phyloP scores from a whole-genome alignment of 1,139 yeast genomes.

The Candida buenavistaensis region DNA sequence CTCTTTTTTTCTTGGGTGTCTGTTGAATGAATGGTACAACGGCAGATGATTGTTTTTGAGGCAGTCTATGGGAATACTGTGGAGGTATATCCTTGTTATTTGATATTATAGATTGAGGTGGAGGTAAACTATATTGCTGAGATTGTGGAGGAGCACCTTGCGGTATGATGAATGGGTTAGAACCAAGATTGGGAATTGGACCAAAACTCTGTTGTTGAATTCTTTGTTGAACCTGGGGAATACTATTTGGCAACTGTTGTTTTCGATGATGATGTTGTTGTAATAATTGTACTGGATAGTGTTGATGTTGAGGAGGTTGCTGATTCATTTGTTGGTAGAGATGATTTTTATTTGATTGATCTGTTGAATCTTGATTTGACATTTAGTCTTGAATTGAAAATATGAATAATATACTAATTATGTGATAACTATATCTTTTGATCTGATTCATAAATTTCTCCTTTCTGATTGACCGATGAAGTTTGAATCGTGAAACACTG shows the following conservation, averaged over 20 bases:
- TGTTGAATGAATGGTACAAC: constrained; percentile 9
- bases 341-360: background rate
- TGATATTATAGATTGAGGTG: constrained; percentile 1
- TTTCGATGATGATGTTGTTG: background rate
- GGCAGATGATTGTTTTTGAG: background rate
- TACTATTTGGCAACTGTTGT: background rate
- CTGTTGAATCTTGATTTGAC: background rate
- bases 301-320: background rate
- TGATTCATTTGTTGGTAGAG: constrained; percentile 1
- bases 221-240: too few species aligned
- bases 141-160: constrained; percentile 7
- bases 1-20: constrained; percentile 42
- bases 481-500: too few species aligned
- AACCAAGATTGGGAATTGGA: background rate
- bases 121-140: constrained; percentile 3
- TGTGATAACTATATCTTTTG: too few species aligned
- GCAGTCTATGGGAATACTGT: constrained; percentile 1
- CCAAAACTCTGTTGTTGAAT: background rate
- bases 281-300: background rate
- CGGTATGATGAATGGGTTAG: constrained; percentile 3
- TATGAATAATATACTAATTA: background rate
- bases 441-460: too few species aligned
- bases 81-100: constrained; percentile 4
- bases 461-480: too few species aligned
- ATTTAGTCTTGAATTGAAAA: background rate